Evolutionary conservation across 2,329 filamentous ascomycete genomes (phyloP).

Genomic region (Elsinoe australis): DNA sequence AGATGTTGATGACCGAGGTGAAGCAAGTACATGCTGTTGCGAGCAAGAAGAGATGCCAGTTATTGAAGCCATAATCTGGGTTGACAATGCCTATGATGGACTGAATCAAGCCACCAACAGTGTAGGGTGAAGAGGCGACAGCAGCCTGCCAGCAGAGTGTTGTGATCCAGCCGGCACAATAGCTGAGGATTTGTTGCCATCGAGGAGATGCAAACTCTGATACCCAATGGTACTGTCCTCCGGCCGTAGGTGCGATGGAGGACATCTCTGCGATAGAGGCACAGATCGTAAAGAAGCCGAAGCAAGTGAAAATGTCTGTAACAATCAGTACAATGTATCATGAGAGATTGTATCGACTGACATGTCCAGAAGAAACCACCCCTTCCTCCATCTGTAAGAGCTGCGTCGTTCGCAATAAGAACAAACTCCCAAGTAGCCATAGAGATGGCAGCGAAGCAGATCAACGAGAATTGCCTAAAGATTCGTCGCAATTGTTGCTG

Average conservation of each 20-base stretch:
- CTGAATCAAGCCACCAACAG: slow-evolving; percentile 44
- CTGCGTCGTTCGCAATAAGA: slow-evolving; percentile 30
- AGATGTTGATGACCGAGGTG: slow-evolving; percentile 38
- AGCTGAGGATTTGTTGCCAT: slow-evolving; percentile 27
- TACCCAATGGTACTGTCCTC: slow-evolving; percentile 25
- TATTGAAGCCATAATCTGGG: slow-evolving; percentile 35
- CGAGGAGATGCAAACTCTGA: slow-evolving; percentile 27
- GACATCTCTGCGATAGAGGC: slow-evolving; percentile 29
- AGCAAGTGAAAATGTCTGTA: slow-evolving; percentile 23
- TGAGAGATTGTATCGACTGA: neutral
- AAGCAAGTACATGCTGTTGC: slow-evolving; percentile 41
- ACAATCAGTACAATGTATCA: neutral
- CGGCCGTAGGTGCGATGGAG: slow-evolving; percentile 26
- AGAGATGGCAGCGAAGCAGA: slow-evolving; percentile 45
- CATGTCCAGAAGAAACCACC: slow-evolving; percentile 26
- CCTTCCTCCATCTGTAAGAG: slow-evolving; percentile 24
- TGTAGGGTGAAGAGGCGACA: slow-evolving; percentile 41
- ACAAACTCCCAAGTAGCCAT: slow-evolving; percentile 48
- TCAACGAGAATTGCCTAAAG: slow-evolving; percentile 42
- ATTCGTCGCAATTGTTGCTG: slow-evolving; percentile 42
- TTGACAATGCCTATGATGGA: slow-evolving; percentile 37
- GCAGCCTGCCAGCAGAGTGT: slow-evolving; percentile 46
- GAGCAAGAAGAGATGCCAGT: slow-evolving; percentile 45
- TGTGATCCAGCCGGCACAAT: slow-evolving; percentile 41
- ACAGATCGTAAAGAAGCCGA: slow-evolving; percentile 23